Evolutionary conservation across 495 filamentous ascomycete genomes (phyloP).

Genomic region (Talaromyces proteolyticus): DNA sequence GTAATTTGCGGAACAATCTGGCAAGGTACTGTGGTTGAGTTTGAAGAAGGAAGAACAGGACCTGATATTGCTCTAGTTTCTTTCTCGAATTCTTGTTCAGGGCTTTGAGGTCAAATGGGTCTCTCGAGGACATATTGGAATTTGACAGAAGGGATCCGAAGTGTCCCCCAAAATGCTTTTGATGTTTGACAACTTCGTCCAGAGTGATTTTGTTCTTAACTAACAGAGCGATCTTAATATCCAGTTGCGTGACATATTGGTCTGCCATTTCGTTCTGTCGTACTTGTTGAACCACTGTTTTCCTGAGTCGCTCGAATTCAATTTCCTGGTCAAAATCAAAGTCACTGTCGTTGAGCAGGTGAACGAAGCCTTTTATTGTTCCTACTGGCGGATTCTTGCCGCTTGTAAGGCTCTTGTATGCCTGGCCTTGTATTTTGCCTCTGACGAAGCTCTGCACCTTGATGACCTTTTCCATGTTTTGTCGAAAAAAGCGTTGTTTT

Average conservation of each 20-base stretch:
- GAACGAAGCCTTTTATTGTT: slow-evolving; percentile 95
- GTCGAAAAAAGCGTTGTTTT: slow-evolving; percentile 80
- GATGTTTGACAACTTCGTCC: slow-evolving; percentile 95
- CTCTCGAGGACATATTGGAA: slow-evolving; percentile 77
- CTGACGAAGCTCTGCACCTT: slow-evolving; percentile 97
- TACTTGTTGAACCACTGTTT: slow-evolving; percentile 93
- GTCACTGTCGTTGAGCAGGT: slow-evolving; percentile 94
- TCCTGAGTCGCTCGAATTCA: slow-evolving; percentile 87
- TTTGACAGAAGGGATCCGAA: slow-evolving; percentile 82
- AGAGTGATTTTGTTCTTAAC: slow-evolving; percentile 99
- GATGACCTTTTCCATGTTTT: slow-evolving; percentile 98
- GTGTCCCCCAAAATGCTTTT: slow-evolving; percentile 92
- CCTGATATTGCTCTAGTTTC: slow-evolving; percentile 95
- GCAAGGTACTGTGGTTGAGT: slow-evolving; percentile 95
- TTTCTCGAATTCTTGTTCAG: slow-evolving; percentile 92
- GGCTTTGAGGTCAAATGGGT: slow-evolving; percentile 94
- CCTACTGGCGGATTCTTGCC: slow-evolving; percentile 98
- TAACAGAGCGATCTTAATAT: slow-evolving; percentile 96
- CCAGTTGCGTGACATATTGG: slow-evolving; percentile 94
- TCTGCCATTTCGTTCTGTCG: slow-evolving; percentile 95
- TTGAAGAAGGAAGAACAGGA: slow-evolving; percentile 95
- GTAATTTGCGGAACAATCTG: slow-evolving; percentile 73
- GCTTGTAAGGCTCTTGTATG: slow-evolving; percentile 90
- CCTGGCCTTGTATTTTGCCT: slow-evolving; percentile 89
- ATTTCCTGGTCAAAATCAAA: slow-evolving; percentile 99